phyloP scores from a whole-genome alignment of 768 basidiomycete species.

The Leccinum incarnatum region DNA sequence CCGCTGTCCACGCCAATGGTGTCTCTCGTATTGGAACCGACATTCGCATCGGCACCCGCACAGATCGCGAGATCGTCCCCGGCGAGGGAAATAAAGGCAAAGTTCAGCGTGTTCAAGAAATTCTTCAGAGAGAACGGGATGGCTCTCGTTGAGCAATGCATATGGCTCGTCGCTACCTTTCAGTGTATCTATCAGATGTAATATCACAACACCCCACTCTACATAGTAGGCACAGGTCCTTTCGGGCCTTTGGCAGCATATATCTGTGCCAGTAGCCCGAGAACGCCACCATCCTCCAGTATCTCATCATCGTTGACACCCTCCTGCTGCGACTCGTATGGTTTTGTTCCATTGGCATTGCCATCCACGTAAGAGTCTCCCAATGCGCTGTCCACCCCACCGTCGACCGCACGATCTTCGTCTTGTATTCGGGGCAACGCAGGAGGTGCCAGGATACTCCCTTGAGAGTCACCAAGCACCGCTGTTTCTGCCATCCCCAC shows the following conservation, averaged over 20 bases:
- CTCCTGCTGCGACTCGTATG: slow-evolving; percentile 41
- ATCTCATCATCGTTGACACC: slow-evolving; percentile 60
- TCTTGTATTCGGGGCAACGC: slow-evolving; percentile 32
- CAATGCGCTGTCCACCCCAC: slow-evolving; percentile 58
- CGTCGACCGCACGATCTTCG: slow-evolving; percentile 50
- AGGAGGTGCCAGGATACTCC: slow-evolving; percentile 38
- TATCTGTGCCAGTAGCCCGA: slow-evolving; percentile 85
- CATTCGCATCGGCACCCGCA: slow-evolving; percentile 91
- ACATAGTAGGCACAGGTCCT: slow-evolving; percentile 45
- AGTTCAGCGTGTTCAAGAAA: slow-evolving; percentile 76
- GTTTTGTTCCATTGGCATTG: slow-evolving; percentile 38
- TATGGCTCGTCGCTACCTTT: background rate
- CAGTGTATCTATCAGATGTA: background rate
- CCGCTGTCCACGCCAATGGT: slow-evolving; percentile 76
- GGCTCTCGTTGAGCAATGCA: background rate
- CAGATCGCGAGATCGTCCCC: slow-evolving; percentile 58
- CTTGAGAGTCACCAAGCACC: slow-evolving; percentile 74
- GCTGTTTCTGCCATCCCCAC: slow-evolving; percentile 64
- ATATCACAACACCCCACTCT: background rate
- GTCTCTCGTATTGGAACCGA: slow-evolving; percentile 83
- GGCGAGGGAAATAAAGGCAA: slow-evolving; percentile 79
- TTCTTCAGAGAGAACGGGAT: slow-evolving; percentile 46
- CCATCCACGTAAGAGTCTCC: slow-evolving; percentile 76
- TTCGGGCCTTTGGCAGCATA: slow-evolving; percentile 59
- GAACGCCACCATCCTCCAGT: slow-evolving; percentile 76